Evolutionary conservation across 2,329 filamentous ascomycete genomes (phyloP).

Genomic region (Kalmusia sp.): DNA sequence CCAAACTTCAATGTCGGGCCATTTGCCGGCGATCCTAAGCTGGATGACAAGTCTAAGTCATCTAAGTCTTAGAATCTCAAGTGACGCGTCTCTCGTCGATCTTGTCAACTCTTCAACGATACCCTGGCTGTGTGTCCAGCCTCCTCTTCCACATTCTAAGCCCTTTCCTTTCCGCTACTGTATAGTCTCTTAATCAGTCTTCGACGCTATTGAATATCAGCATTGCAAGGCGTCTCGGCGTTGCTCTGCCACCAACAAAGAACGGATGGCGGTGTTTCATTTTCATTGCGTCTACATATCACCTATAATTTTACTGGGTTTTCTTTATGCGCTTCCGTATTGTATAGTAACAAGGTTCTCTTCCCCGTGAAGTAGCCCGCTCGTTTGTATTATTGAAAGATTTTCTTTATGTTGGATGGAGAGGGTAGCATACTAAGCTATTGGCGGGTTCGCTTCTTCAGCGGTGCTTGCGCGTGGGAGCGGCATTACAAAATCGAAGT

Average conservation of each 20-base stretch:
- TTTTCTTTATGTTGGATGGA: background rate
- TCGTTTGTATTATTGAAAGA: slow-evolving; percentile 11
- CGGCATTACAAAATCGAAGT: background rate
- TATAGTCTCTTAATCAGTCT: slow-evolving; percentile 10
- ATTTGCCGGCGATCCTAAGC: slow-evolving; percentile 49
- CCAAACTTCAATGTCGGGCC: slow-evolving; percentile 53
- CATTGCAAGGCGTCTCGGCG: slow-evolving; percentile 17
- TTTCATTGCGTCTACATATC: background rate
- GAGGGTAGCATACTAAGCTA: background rate
- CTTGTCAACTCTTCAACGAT: background rate
- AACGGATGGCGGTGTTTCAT: background rate
- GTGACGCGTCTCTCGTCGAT: background rate
- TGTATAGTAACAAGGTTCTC: background rate
- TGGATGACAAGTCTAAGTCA: slow-evolving; percentile 26
- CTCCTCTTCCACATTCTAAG: background rate
- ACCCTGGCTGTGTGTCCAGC: slow-evolving; percentile 1
- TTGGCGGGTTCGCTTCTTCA: background rate
- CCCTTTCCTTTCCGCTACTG: background rate
- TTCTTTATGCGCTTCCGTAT: background rate
- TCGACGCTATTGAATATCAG: slow-evolving; percentile 1
- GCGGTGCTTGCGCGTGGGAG: background rate
- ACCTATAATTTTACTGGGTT: background rate
- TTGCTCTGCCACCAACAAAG: slow-evolving; percentile 3
- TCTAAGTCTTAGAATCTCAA: slow-evolving; percentile 12
- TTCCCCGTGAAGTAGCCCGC: background rate